phyloP scores from a whole-genome alignment of 2,329 filamentous ascomycete genomes.

The Allantophomopsis cytisporea region DNA sequence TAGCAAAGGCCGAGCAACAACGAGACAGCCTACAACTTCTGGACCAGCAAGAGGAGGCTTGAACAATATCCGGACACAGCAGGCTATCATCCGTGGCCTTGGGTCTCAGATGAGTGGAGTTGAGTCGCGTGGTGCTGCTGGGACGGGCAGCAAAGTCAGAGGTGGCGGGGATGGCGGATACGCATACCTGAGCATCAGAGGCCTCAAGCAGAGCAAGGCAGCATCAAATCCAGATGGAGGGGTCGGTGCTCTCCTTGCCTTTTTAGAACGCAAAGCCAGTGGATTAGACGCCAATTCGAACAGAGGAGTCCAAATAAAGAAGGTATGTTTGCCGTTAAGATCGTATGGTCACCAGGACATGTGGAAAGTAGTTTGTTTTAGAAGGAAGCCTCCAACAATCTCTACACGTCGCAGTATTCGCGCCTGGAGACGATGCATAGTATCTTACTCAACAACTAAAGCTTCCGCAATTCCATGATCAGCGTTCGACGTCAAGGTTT shows the following conservation, averaged over 20 bases:
- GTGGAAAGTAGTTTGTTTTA: too few species aligned
- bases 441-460: conserved; percentile 6
- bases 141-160: conserved; percentile 1
- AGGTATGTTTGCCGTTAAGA: conserved; percentile 52
- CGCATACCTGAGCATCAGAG: conserved; percentile 32
- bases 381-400: conserved; percentile 9
- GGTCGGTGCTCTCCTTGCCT: conserved; percentile 47
- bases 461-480: conserved; percentile 13
- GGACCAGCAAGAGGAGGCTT: conserved; percentile 17
- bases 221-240: conserved; percentile 53
- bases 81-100: conserved; percentile 23
- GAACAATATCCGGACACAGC: conserved; percentile 8
- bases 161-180: conserved; percentile 13
- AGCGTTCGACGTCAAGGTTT: conserved; percentile 21
- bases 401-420: too few species aligned
- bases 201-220: conserved; percentile 57
- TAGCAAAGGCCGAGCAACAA: conserved; percentile 3
- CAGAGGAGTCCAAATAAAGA: conserved; percentile 49
- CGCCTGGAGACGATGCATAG: too few species aligned
- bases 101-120: conserved; percentile 16
- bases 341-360: conserved; percentile 22
- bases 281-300: conserved; percentile 30
- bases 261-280: conserved; percentile 58
- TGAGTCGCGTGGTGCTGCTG: conserved; percentile 11
- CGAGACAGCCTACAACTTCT: conserved; percentile 15